Evolutionary conservation across 805 yeast genomes (phyloP).

Genomic region (Wickerhamomyces rabaulensis): DNA sequence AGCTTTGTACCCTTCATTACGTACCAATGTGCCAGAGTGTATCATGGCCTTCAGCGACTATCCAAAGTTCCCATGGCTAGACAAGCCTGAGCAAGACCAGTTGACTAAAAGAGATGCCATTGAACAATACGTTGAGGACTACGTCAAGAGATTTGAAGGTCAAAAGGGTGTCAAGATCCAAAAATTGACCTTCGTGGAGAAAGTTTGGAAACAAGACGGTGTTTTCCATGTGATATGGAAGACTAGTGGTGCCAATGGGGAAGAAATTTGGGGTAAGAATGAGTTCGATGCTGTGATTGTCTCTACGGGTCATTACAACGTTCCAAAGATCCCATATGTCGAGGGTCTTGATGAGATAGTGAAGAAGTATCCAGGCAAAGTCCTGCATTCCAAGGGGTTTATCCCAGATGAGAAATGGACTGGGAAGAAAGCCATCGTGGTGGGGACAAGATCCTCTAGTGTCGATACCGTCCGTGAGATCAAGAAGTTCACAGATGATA

Average conservation of each 20-base stretch:
- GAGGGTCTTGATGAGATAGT: conserved; percentile 36
- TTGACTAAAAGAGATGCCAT: conserved; percentile 2
- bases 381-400: conserved; percentile 28
- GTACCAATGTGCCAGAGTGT: conserved; percentile 6
- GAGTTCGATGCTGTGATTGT: conserved; percentile 38
- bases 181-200: background rate
- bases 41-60: conserved; percentile 6
- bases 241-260: conserved; percentile 5
- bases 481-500: conserved; percentile 4
- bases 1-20: conserved; percentile 1
- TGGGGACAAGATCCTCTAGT: conserved; percentile 70
- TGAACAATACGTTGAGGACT: conserved; percentile 1
- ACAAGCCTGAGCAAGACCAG: background rate
- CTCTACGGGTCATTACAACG: conserved; percentile 53
- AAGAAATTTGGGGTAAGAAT: conserved; percentile 30
- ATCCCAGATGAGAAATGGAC: conserved; percentile 17
- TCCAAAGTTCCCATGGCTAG: conserved; percentile 1
- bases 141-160: background rate
- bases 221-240: conserved; percentile 19
- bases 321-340: conserved; percentile 47
- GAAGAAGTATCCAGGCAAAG: conserved; percentile 11
- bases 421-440: conserved; percentile 39
- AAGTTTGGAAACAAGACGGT: conserved; percentile 29
- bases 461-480: conserved; percentile 42
- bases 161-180: background rate